These are phyloP conservation scores for Porodaedalea pini DNA, from an alignment of 1,284 basidiomycete species.

Conservation along the genomic window DNA sequence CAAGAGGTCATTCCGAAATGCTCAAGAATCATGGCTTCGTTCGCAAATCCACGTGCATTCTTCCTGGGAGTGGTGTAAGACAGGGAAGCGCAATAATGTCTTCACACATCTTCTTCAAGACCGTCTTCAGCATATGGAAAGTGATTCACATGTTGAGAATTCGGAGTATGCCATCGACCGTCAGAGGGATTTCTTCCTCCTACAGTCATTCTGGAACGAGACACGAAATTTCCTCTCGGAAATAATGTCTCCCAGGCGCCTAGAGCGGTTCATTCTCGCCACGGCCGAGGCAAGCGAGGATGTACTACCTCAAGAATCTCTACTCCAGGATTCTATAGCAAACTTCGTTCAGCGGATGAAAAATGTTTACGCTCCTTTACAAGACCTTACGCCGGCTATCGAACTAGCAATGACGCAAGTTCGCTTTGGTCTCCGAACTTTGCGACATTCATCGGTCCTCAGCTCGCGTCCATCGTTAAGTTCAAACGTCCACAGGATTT, in stretches of 20 bases:
- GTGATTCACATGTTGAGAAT: background rate
- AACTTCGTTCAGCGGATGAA: constrained; percentile 41
- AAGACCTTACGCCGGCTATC: constrained; percentile 70
- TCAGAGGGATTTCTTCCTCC: constrained; percentile 49
- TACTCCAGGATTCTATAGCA: constrained; percentile 32
- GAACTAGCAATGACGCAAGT: constrained; percentile 63
- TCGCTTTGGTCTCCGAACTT: constrained; percentile 72
- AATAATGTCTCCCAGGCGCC: constrained; percentile 37
- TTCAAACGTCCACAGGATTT: background rate
- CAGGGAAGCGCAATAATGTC: constrained; percentile 58
- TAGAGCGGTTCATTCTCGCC: background rate
- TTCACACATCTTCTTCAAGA: constrained; percentile 43
- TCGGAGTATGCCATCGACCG: constrained; percentile 24
- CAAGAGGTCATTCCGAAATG: constrained; percentile 26
- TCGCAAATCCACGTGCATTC: constrained; percentile 18
- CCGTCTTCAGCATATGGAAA: constrained; percentile 34
- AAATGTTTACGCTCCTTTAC: constrained; percentile 42
- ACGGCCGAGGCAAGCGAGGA: background rate
- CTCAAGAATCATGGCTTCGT: constrained; percentile 5
- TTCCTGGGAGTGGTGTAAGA: constrained; percentile 54
- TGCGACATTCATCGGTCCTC: constrained; percentile 24
- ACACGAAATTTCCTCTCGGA: constrained; percentile 66
- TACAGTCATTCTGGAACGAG: constrained; percentile 83
- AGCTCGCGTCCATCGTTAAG: background rate
- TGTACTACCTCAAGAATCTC: constrained; percentile 22